Evolutionary conservation across 116 monocot species (phyloP), one percentile per base, ranked within the genome.

Genomic region (Trichopus zeylanicus): DNA sequence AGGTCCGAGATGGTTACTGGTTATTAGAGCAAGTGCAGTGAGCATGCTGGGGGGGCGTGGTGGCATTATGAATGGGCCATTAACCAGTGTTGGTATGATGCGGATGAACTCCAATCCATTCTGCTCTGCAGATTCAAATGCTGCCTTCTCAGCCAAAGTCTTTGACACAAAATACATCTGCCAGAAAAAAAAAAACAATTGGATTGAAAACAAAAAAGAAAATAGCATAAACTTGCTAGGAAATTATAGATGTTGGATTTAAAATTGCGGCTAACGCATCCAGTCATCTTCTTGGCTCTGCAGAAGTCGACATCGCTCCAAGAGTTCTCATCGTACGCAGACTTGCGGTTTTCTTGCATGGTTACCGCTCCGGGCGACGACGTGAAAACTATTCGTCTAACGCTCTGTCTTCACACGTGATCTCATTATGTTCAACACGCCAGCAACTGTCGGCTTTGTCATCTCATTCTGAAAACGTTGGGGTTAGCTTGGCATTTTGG

Each of bases 141-240:
- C 80, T 12, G 70, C 80, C 46, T 75, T 69, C 66, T 80, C 75
- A 0, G 80, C 80, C 31, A 80, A 48, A 4, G 66, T 35, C 47
- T 80, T 80, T 2, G 80, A 74, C 9, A 71, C 66, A 16, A 75
- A 67, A 31, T 80, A 75, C 63, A 61, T 67, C 75, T 75, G 72
- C 54, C 16, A 34, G 38, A 37, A 6, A 25, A 35, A 18, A 52
- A 24, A 6, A 42, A 35, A n/a, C 48, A 49, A n/a, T 4, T 49
- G 13, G 0, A 30, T 55, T 2, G 21, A 10, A 13, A 32, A 31
- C 0, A 3, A 53, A 26, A 6, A 1, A 7, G 11, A 24, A 6
- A 16, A 16, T 61, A 10, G 1, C 5, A 38, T 60, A 24, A 18
- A 19, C 15, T 11, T 28, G 26, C 9, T 3, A n/a, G n/a, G n/a